Conservation (phyloP, 2,329 filamentous ascomycete genomes). For the Cladosporium velox region DNA sequence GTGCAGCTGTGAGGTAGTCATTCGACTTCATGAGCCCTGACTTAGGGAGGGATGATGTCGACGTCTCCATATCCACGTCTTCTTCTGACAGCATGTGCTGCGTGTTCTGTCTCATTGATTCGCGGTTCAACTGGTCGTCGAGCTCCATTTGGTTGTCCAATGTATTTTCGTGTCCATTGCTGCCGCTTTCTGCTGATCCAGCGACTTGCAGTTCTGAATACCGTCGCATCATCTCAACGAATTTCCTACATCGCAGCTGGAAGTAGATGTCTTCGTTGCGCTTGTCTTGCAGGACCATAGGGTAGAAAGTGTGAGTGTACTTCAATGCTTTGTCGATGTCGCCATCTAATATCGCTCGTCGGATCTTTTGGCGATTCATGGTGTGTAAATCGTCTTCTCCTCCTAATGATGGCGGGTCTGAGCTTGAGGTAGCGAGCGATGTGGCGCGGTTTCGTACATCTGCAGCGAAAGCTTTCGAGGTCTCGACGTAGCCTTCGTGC, state of each 20-base stretch:
- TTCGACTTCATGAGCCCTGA: slow-evolving; percentile 36
- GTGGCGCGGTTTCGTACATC: slow-evolving; percentile 60
- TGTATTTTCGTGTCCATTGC: slow-evolving; percentile 42
- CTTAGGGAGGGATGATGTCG: slow-evolving; percentile 31
- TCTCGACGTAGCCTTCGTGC: slow-evolving; percentile 94
- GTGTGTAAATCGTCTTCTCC: slow-evolving; percentile 73
- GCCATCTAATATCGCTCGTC: slow-evolving; percentile 82
- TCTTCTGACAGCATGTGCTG: not conserved
- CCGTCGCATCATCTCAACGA: slow-evolving; percentile 88
- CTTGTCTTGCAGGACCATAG: slow-evolving; percentile 69
- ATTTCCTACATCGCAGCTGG: slow-evolving; percentile 82
- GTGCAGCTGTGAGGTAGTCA: slow-evolving; percentile 66
- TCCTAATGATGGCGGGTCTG: slow-evolving; percentile 44
- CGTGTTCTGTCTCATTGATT: slow-evolving; percentile 27
- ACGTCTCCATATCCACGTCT: slow-evolving; percentile 35
- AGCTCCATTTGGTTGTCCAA: slow-evolving; percentile 56
- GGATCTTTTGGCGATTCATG: slow-evolving; percentile 78
- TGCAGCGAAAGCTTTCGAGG: slow-evolving; percentile 76
- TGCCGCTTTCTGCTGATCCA: slow-evolving; percentile 22
- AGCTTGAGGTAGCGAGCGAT: not conserved
- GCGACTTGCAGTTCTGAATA: slow-evolving; percentile 64
- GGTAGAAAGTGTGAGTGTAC: slow-evolving; percentile 75
- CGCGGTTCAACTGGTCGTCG: slow-evolving; percentile 51
- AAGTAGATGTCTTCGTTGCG: slow-evolving; percentile 81
- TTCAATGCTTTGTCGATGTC: slow-evolving; percentile 91